phyloP scores from a whole-genome alignment of 2,329 filamentous ascomycete species.

The Fusarium pseudonygamai region DNA sequence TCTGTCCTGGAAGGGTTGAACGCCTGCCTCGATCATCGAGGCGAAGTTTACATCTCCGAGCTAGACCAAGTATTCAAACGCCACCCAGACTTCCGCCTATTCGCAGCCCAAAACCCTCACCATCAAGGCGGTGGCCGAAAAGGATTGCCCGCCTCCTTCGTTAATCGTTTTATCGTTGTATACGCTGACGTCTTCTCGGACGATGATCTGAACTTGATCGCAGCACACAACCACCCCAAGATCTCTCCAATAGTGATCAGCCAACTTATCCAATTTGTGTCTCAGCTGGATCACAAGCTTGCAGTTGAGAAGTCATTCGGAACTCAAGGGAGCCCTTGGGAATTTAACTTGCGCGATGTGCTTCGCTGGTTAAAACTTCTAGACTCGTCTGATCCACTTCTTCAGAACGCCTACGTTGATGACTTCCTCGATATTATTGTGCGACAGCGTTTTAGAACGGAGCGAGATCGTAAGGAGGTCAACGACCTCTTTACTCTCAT shows the following conservation, averaged over 20 bases:
- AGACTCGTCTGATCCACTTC: constrained; percentile 62
- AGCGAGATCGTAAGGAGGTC: constrained; percentile 73
- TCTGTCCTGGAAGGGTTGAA: constrained; percentile 96
- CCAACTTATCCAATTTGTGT: constrained; percentile 82
- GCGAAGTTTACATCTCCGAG: constrained; percentile 94
- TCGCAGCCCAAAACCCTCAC: constrained; percentile 97
- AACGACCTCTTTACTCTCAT: constrained; percentile 71
- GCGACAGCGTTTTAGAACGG: constrained; percentile 83
- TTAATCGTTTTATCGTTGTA: constrained; percentile 97
- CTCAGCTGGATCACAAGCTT: constrained; percentile 77
- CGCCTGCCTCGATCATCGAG: constrained; percentile 94
- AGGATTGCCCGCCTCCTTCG: constrained; percentile 92
- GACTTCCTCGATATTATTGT: constrained; percentile 88
- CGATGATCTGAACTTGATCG: constrained; percentile 85
- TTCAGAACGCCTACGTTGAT: constrained; percentile 67
- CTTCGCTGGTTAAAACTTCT: constrained; percentile 83
- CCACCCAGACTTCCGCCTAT: constrained; percentile 90
- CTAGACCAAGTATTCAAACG: constrained; percentile 92
- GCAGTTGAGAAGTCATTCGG: constrained; percentile 67
- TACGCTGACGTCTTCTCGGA: constrained; percentile 91
- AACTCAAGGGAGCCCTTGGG: constrained; percentile 82
- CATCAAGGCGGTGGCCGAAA: constrained; percentile 96
- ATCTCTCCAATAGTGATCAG: constrained; percentile 68
- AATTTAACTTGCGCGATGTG: constrained; percentile 92
- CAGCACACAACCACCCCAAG: constrained; percentile 76